A percentile compares a stretch with the other conserved stretches of the same genome.
These are phyloP conservation scores for Phialophora tarda DNA, from an alignment of 2,329 filamentous ascomycete species.

Conservation along the genomic window DNA sequence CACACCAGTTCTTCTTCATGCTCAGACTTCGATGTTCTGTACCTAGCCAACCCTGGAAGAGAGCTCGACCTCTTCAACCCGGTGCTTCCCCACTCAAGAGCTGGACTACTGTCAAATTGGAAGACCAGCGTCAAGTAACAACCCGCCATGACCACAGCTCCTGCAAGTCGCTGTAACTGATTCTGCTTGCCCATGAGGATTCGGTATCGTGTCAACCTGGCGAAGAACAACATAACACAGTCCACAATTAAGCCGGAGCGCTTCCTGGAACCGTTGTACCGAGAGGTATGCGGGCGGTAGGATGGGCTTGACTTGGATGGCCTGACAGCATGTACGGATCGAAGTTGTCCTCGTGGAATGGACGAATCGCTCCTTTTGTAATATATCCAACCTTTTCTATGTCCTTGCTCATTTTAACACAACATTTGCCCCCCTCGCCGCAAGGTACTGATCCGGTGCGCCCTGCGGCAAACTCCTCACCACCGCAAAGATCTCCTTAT, in stretches of 20 bases:
- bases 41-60: background rate
- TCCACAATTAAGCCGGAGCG: slow-evolving; percentile 99
- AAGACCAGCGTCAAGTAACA: background rate
- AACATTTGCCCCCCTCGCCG: slow-evolving; percentile 88
- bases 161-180: slow-evolving; percentile 63
- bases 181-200: slow-evolving; percentile 65
- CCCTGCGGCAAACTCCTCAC: slow-evolving; percentile 81
- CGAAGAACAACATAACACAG: slow-evolving; percentile 70
- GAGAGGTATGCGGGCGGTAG: slow-evolving; percentile 85
- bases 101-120: background rate
- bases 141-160: slow-evolving; percentile 59
- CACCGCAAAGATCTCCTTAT: slow-evolving; percentile 86
- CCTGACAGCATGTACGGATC: slow-evolving; percentile 64
- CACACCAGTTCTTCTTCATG: background rate
- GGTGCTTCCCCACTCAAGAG: background rate
- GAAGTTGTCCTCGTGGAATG: background rate
- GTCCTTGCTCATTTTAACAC: slow-evolving; percentile 73
- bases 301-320: slow-evolving; percentile 95
- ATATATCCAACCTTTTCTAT: background rate
- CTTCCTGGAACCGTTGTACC: slow-evolving; percentile 77
- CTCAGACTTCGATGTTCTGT: background rate
- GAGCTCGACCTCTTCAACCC: background rate
- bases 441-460: slow-evolving; percentile 84
- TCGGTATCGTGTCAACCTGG: slow-evolving; percentile 82
- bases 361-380: slow-evolving; percentile 1